Percentiles rank a stretch among this genome's conserved stretches.
Evolutionary conservation across 2,329 filamentous ascomycete genomes (phyloP).

Genomic region (Colletotrichum neosansevieriae): DNA sequence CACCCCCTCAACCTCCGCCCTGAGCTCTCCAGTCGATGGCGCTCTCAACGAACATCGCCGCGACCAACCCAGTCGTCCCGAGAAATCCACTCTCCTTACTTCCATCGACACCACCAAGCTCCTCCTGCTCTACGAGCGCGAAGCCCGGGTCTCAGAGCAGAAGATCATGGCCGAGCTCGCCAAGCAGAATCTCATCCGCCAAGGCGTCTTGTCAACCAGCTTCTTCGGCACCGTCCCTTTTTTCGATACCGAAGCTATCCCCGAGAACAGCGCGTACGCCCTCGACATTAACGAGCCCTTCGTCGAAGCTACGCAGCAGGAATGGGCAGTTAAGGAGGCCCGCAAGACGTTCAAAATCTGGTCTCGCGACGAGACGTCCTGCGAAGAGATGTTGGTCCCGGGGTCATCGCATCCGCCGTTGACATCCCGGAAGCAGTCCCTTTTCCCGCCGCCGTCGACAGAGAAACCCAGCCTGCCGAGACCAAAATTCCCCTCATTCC

Average conservation of each 20-base stretch:
- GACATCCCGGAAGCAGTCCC: no score
- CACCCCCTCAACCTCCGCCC: background rate
- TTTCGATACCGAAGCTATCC: background rate
- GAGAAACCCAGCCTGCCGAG: no score
- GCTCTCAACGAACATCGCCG: background rate
- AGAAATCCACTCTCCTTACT: background rate
- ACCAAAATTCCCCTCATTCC: no score
- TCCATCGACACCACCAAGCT: slow-evolving; percentile 17
- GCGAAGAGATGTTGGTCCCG: background rate
- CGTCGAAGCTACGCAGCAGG: slow-evolving; percentile 16
- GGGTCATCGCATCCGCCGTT: background rate
- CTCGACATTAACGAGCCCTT: background rate
- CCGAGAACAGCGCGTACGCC: background rate
- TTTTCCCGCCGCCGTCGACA: no score
- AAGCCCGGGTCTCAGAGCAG: slow-evolving; percentile 27
- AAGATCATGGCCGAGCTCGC: slow-evolving; percentile 25
- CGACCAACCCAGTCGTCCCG: background rate
- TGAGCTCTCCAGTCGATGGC: background rate
- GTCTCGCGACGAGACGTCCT: slow-evolving; percentile 4
- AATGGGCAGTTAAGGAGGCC: background rate
- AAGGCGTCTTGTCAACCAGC: slow-evolving; percentile 19
- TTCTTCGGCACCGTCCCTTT: slow-evolving; percentile 11
- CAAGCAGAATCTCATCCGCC: slow-evolving; percentile 21
- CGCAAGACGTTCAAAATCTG: slow-evolving; percentile 12
- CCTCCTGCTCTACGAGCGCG: slow-evolving; percentile 25